phyloP scores from a whole-genome alignment of 257 asterid species.

The Misopates orontium region DNA sequence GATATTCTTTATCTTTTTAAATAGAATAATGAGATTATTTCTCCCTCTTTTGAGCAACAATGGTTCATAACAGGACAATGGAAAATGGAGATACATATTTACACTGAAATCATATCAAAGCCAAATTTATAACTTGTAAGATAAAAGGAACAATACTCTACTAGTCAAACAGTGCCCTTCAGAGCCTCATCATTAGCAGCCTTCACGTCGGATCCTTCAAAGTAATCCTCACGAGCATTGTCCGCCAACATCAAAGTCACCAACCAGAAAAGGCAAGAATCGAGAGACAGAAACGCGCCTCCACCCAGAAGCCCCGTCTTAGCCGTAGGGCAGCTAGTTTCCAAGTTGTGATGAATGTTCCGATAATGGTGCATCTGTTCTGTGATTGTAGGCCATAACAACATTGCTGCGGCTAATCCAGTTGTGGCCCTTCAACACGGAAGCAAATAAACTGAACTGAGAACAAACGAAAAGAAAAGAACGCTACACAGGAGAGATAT shows the following conservation, averaged over 20 bases:
- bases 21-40: no score
- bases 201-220: constrained; percentile 45
- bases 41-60: no score
- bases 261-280: constrained; percentile 83
- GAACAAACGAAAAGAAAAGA: neutral
- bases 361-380: constrained; percentile 60
- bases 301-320: constrained; percentile 97
- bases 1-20: no score
- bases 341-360: constrained; percentile 66
- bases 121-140: no score
- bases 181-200: neutral
- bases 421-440: constrained; percentile 51
- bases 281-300: constrained; percentile 88
- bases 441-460: neutral
- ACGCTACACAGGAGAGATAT: no score
- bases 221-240: constrained; percentile 77
- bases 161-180: no score
- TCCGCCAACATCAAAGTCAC: constrained; percentile 82
- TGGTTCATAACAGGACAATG: no score
- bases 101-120: no score
- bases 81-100: no score
- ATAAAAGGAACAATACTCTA: no score
- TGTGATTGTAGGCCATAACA: constrained; percentile 83
- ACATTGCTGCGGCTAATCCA: constrained; percentile 67
- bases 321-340: constrained; percentile 82